A percentile compares a stretch with the other conserved stretches of the same genome.
Evolutionary conservation across 371 early-diverging fungal genomes (phyloP).

Genomic region (Capillidium heterosporum): DNA sequence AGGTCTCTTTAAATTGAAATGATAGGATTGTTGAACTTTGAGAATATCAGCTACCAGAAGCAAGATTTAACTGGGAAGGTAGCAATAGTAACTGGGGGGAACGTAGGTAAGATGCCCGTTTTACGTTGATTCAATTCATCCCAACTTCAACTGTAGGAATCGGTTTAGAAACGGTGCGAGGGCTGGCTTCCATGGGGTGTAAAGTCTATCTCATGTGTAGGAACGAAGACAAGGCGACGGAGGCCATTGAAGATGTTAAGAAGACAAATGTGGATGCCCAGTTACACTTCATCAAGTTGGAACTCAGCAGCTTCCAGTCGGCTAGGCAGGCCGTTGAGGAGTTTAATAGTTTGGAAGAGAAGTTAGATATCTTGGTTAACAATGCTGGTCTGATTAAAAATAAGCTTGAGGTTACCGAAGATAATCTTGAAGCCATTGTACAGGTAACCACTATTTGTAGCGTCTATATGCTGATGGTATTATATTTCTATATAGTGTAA

Average conservation of each 20-base stretch:
- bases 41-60: no score
- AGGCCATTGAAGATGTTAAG: slow-evolving; percentile 28
- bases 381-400: not conserved
- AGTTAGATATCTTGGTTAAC: slow-evolving; percentile 10
- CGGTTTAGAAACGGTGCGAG: slow-evolving; percentile 32
- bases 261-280: slow-evolving; percentile 10
- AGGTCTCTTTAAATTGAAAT: no score
- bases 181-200: slow-evolving; percentile 36
- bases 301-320: slow-evolving; percentile 9
- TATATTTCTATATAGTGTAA: not conserved
- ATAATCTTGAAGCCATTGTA: not conserved
- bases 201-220: slow-evolving; percentile 42
- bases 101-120: slow-evolving; percentile 12
- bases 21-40: no score
- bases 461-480: not conserved
- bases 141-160: slow-evolving; percentile 24
- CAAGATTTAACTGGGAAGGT: slow-evolving; percentile 7
- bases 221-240: slow-evolving; percentile 17
- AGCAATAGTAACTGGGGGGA: slow-evolving; percentile 60
- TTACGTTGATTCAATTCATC: not conserved
- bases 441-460: no score
- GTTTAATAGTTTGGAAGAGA: slow-evolving; percentile 5
- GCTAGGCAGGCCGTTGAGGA: no score
- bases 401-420: not conserved
- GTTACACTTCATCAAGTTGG: slow-evolving; percentile 10